These are phyloP conservation scores for Kazachstania africana DNA, from an alignment of 805 yeast genomes.

Conservation along the genomic window DNA sequence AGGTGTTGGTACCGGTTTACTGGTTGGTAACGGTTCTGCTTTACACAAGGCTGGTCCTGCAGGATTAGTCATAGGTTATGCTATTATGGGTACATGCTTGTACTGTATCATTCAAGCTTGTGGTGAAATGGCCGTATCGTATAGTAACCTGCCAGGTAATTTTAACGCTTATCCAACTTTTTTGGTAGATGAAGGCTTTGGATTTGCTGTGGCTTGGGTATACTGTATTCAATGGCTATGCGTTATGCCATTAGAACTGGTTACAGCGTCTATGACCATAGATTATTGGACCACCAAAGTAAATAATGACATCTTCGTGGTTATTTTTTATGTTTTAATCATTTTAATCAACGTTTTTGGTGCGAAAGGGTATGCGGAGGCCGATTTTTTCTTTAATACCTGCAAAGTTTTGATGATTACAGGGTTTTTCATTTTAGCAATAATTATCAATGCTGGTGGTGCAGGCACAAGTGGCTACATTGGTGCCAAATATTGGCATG, in stretches of 20 bases:
- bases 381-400: conserved; percentile 36
- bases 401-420: conserved; percentile 34
- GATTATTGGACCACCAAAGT: conserved; percentile 33
- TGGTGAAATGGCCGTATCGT: conserved; percentile 53
- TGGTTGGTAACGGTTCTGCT: conserved; percentile 42
- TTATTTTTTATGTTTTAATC: too few species aligned
- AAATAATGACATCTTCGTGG: too few species aligned
- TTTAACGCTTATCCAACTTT: conserved; percentile 43
- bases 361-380: conserved; percentile 43
- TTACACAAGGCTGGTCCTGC: conserved; percentile 34
- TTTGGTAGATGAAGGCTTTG: conserved; percentile 47
- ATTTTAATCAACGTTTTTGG: conserved; percentile 43
- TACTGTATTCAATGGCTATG: conserved; percentile 45
- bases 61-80: conserved; percentile 41
- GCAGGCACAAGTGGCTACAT: conserved; percentile 32
- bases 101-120: conserved; percentile 44
- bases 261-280: conserved; percentile 42
- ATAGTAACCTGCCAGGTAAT: conserved; percentile 46
- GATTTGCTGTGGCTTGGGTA: conserved; percentile 52
- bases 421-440: conserved; percentile 40
- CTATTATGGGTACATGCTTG: conserved; percentile 44
- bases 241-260: conserved; percentile 43
- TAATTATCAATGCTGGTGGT: conserved; percentile 35
- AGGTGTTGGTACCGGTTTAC: conserved; percentile 66
- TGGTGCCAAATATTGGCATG: conserved; percentile 35